Base-by-base conservation (phyloP, 495 filamentous ascomycete genomes). In the Penicillium flavigenum region DNA sequence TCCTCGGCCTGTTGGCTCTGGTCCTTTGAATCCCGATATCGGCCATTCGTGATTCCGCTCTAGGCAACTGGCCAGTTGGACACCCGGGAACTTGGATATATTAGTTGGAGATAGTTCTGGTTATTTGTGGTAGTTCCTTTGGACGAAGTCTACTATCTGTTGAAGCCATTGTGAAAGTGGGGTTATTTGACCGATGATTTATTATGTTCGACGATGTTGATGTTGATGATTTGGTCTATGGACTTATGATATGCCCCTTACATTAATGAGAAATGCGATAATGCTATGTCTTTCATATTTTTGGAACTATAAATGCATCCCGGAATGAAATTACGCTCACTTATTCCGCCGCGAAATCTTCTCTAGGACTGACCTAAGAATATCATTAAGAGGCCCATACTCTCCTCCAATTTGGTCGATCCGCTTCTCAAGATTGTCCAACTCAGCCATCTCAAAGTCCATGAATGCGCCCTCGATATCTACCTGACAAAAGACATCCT, bases 1-100 rank as follows among this genome's bases (percentile, higher is more conserved):
- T 70, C 38, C 22, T 70, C 31, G 68, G 65, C 11, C 50, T 70
- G 12, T 50, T 59, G 9, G 66, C 66, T 6, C 49, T 69, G 16
- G 59, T 56, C 5, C 52, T 70, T 9, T 70, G 29, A 17, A 52
- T 14, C 2, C 8, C 17, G 11, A 5, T 5, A n/a, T 54, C 32
- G 29, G 27, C 46, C 41, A 36, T 17, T 4, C 10, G 3, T 19
- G 1, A 5, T 51, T 12, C 26, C 9, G 29, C 29, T 32, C 4
- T 34, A 7, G 31, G 22, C 17, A 36, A 43, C 47, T 36, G 47
- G 19, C 11, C 8, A 49, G 12, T 6, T n/a, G 44, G 44, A 26
- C 22, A 51, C 2, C 10, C n/a, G 5, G 32, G 19, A 31, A 17
- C 17, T n/a, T 36, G 29, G 2, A 51, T 26, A 7, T 19, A 20